Evolutionary conservation across 2,329 filamentous ascomycete genomes (phyloP).

Genomic region (Calonectria pauciramosa): DNA sequence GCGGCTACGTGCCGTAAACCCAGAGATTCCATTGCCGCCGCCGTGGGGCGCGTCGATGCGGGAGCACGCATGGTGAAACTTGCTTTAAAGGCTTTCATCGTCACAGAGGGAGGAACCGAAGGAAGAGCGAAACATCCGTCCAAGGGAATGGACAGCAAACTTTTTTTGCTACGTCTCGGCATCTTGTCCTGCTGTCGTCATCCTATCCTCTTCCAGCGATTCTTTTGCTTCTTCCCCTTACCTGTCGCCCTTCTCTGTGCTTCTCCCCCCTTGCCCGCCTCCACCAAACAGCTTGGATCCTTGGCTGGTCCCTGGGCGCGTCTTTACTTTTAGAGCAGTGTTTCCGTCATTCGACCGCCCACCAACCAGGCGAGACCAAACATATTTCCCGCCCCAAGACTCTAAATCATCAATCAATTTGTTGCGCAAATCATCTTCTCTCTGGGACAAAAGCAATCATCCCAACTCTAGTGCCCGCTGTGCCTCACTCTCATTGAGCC

Average conservation of each 20-base stretch:
- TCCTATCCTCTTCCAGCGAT: not conserved
- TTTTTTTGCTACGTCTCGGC: not conserved
- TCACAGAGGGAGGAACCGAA: not conserved
- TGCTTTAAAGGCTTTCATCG: conserved; percentile 15
- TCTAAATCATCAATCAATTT: conserved; percentile 4
- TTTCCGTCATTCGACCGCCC: not conserved
- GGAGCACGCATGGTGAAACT: conserved; percentile 8
- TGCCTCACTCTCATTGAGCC: conserved; percentile 9
- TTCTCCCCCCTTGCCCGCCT: not conserved
- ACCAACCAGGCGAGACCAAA: conserved; percentile 15
- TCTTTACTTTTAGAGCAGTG: conserved; percentile 3
- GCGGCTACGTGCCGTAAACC: conserved; percentile 14
- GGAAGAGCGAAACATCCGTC: not conserved
- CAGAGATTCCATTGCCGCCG: conserved; percentile 17
- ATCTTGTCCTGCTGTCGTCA: not conserved
- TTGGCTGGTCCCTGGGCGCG: conserved; percentile 10
- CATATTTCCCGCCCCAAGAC: not conserved
- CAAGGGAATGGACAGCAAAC: not conserved
- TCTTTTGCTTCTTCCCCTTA: not conserved
- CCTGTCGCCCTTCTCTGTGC: not conserved
- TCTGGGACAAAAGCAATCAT: conserved; percentile 5
- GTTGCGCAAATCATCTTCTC: conserved; percentile 8
- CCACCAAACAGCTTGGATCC: not conserved
- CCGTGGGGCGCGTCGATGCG: conserved; percentile 3
- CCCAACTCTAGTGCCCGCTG: conserved; percentile 18